Base-by-base conservation (phyloP, 495 filamentous ascomycete genomes). In the Podospora bellae-mahoneyi region DNA sequence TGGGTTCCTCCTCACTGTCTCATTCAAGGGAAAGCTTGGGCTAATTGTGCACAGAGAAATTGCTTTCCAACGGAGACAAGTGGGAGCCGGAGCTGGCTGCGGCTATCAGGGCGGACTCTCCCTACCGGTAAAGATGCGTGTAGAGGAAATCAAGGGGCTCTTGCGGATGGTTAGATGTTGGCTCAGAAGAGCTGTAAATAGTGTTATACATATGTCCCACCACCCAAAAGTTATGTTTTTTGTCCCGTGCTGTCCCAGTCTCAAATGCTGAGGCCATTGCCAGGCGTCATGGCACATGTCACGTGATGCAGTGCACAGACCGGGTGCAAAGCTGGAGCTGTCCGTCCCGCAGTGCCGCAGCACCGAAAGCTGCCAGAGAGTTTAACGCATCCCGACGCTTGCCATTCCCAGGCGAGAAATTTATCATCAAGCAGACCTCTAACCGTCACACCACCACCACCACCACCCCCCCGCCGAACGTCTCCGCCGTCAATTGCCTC, bases 71-170 rank as follows among this genome's bases (percentile, higher is more conserved):
- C 74, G 93, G 93, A 72, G 93, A 96, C 83, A 97, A 96, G 83
- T 99, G 95, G 95, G 96, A 99, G 81, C 93, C 95, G 5, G 95
- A 99, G 79, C 83, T 99, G 72, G 96, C 94, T 2, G 96, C 96
- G 64, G 88, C 86, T 65, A 93, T 93, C 73, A 88, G 92, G 76
- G 95, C 95, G 15, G 92, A 95, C 82, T 88, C 91, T 66, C 92
- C 92, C 28, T 95, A 95, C 83, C 89, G 92, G 84, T 95, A 90
- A 84, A 65, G 10, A 5, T 19, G 44, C 20, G 15, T 15, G 20
- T 44, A 28, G 23, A 48, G 27, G 61, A 44, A 15, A 59, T 60
- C 62, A 64, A 56, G 26, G n/a, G 58, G 60, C 30, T 67, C 18
- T 61, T 66, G 34, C n/a, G 10, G 62, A 27, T 26, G 60, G n/a